phyloP scores from a whole-genome alignment of 2,329 filamentous ascomycete species.

The Phialemonium atrogriseum region DNA sequence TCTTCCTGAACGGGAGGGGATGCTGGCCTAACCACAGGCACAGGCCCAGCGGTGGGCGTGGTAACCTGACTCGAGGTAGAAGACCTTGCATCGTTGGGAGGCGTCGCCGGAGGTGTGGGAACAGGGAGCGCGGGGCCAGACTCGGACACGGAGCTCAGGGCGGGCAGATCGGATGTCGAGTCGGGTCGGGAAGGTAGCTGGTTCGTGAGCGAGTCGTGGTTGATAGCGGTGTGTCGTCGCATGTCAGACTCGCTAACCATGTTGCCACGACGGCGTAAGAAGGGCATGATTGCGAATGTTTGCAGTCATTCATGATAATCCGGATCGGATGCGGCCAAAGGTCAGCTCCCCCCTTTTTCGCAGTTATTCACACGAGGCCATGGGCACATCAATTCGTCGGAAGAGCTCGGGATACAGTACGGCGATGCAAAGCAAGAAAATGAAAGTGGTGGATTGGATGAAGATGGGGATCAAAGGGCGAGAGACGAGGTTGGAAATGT shows the following conservation, averaged over 20 bases:
- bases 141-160: slow-evolving; percentile 13
- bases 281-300: slow-evolving; percentile 38
- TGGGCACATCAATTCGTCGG: neutral
- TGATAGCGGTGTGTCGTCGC: slow-evolving; percentile 40
- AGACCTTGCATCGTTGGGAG: slow-evolving; percentile 18
- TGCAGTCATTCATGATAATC: neutral
- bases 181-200: slow-evolving; percentile 14
- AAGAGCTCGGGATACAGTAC: neutral
- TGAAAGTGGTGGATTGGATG: neutral
- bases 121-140: slow-evolving; percentile 13
- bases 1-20: slow-evolving; percentile 47
- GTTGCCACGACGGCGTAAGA: slow-evolving; percentile 53
- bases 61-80: slow-evolving; percentile 15
- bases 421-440: neutral
- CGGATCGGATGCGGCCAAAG: neutral
- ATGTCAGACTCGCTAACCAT: slow-evolving; percentile 52
- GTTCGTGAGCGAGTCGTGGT: slow-evolving; percentile 16
- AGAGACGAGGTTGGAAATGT: too few species aligned
- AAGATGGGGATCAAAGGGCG: neutral
- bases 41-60: slow-evolving; percentile 14
- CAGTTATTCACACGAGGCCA: neutral
- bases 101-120: slow-evolving; percentile 21
- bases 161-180: slow-evolving; percentile 15
- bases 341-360: neutral
- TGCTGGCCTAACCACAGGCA: slow-evolving; percentile 26